phyloP scores from a whole-genome alignment of 805 yeast genomes.

The Ogataea methanolica region DNA sequence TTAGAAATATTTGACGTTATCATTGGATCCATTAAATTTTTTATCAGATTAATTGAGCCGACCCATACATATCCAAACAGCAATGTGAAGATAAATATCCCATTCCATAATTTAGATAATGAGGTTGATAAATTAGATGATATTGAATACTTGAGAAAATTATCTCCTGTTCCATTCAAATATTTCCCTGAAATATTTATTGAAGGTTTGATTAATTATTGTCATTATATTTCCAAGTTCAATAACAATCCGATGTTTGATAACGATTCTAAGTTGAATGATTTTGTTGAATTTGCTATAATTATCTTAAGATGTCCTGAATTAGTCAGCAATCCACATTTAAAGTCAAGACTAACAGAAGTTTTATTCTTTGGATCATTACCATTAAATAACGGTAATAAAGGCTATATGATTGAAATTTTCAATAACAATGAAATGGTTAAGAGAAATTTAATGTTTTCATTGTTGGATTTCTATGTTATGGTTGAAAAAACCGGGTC shows the following conservation, averaged over 20 bases:
- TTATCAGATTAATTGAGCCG: slow-evolving; percentile 72
- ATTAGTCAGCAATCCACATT: slow-evolving; percentile 84
- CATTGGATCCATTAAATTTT: slow-evolving; percentile 69
- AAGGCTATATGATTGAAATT: slow-evolving; percentile 70
- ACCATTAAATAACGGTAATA: slow-evolving; percentile 47
- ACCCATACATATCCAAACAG: slow-evolving; percentile 52
- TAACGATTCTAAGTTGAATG: slow-evolving; percentile 46
- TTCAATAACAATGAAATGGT: slow-evolving; percentile 63
- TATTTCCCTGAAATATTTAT: slow-evolving; percentile 81
- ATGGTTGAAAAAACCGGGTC: slow-evolving; percentile 96
- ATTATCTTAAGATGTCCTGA: slow-evolving; percentile 80
- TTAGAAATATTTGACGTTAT: slow-evolving; percentile 70
- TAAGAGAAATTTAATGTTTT: slow-evolving; percentile 63
- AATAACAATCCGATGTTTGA: slow-evolving; percentile 52
- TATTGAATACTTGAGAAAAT: slow-evolving; percentile 59
- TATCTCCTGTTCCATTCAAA: slow-evolving; percentile 73
- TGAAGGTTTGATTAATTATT: slow-evolving; percentile 75
- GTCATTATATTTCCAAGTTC: slow-evolving; percentile 56
- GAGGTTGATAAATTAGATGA: slow-evolving; percentile 69
- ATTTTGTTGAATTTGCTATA: slow-evolving; percentile 67
- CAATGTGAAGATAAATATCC: slow-evolving; percentile 41
- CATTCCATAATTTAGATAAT: slow-evolving; percentile 54
- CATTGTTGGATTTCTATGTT: slow-evolving; percentile 85
- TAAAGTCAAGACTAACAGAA: slow-evolving; percentile 81
- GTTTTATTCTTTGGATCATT: slow-evolving; percentile 70